Conservation (phyloP, 441 rosid genomes). For the Croton setiger region DNA sequence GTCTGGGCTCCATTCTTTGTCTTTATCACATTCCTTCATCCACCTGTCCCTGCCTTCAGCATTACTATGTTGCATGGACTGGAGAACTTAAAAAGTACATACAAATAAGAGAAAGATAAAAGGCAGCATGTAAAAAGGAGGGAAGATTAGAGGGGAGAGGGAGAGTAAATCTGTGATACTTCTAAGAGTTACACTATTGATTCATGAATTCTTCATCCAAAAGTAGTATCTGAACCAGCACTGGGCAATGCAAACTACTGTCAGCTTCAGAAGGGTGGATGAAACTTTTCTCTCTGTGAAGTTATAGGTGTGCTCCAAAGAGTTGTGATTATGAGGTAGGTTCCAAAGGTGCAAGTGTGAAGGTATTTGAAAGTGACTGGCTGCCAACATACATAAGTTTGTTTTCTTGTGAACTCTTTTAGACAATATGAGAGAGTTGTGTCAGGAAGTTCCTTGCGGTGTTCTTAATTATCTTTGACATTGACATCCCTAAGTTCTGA, state of each 20-base stretch:
- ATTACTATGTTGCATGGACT: background rate
- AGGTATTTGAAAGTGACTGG: background rate
- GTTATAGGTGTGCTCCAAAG: background rate
- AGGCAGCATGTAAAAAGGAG: too few relatives aligned
- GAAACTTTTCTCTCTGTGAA: too few relatives aligned
- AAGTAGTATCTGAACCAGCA: background rate
- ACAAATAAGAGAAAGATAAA: background rate
- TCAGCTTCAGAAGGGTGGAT: background rate
- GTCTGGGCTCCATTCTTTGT: background rate
- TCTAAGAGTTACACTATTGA: too few relatives aligned
- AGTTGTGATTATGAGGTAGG: background rate
- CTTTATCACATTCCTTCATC: background rate
- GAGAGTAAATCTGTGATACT: background rate
- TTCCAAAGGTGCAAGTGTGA: background rate
- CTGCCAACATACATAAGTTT: background rate
- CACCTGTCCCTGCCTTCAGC: background rate
- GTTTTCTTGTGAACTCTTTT: background rate
- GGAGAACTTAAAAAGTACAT: background rate
- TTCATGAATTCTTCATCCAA: background rate
- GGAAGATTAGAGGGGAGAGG: background rate
- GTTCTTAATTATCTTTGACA: background rate
- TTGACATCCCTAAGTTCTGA: background rate
- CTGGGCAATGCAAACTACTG: background rate
- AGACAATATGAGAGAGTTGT: background rate
- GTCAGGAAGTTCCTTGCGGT: background rate